Evolutionary conservation across 176 grass and related monocot species (phyloP).

Genomic region (Themeda triandra): DNA sequence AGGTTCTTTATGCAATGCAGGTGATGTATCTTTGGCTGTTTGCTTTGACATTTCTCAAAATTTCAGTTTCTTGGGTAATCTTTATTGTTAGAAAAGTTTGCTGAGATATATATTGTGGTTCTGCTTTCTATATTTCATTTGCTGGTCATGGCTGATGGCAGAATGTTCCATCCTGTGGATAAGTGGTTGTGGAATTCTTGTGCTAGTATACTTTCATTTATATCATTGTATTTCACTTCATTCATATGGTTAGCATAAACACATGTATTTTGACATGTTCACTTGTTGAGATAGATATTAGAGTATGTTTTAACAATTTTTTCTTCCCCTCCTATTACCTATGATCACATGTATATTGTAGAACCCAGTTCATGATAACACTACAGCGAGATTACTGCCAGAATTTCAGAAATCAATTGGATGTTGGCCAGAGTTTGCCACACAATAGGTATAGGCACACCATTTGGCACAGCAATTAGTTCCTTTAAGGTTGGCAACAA

Average conservation of each 20-base stretch:
- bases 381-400: not conserved
- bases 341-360: not conserved
- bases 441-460: too few relatives aligned
- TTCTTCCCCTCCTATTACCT: not conserved
- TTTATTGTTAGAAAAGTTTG: not conserved
- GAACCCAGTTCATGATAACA: not conserved
- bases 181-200: not conserved
- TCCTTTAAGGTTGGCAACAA: too few relatives aligned
- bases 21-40: slow-evolving; percentile 23
- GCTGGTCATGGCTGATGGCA: not conserved
- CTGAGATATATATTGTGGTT: not conserved
- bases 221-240: not conserved
- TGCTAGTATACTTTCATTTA: not conserved
- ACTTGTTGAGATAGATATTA: not conserved
- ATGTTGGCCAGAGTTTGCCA: too few relatives aligned
- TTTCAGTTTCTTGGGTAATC: not conserved
- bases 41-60: not conserved
- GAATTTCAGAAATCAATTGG: too few relatives aligned
- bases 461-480: too few relatives aligned
- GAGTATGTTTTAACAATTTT: not conserved
- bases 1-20: slow-evolving; percentile 80
- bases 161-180: not conserved
- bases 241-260: not conserved
- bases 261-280: not conserved
- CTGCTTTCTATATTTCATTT: not conserved